Evolutionary conservation across 2,329 filamentous ascomycete genomes (phyloP).

Genomic region (Escovopsis weberi): DNA sequence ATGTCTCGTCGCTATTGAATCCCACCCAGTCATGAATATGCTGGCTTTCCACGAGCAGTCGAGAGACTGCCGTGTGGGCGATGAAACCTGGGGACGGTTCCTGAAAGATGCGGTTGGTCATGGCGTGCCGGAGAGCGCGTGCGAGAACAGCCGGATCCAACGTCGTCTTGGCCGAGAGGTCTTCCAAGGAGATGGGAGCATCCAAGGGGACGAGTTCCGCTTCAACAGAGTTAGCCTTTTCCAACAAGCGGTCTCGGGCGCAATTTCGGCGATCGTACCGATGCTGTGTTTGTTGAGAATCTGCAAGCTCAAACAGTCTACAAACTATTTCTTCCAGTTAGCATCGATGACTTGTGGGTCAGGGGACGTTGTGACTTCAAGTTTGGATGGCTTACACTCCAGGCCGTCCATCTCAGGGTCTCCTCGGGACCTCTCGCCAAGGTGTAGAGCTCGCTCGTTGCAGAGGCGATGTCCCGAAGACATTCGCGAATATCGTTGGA

Average conservation of each 20-base stretch:
- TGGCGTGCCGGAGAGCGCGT: conserved; percentile 39
- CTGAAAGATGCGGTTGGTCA: conserved; percentile 41
- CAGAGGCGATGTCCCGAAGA: conserved; percentile 32
- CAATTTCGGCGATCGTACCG: conserved; percentile 16
- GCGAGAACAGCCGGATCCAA: conserved; percentile 35
- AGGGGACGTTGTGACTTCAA: no score
- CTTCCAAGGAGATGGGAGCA: conserved; percentile 27
- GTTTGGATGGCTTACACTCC: conserved; percentile 27
- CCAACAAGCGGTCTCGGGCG: background rate
- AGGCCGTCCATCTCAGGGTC: conserved; percentile 35
- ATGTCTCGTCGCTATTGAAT: conserved; percentile 40
- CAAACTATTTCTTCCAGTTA: conserved; percentile 20
- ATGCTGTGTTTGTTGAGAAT: conserved; percentile 36
- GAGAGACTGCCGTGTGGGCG: conserved; percentile 40
- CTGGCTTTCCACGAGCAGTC: conserved; percentile 32
- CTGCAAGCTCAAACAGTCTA: conserved; percentile 35
- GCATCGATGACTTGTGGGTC: background rate
- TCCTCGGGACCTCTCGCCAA: conserved; percentile 36
- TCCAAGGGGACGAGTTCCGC: conserved; percentile 36
- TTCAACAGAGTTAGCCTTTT: conserved; percentile 9
- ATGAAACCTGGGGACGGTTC: conserved; percentile 36
- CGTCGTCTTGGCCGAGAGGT: conserved; percentile 30
- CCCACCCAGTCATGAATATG: conserved; percentile 38
- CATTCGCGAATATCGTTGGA: conserved; percentile 30
- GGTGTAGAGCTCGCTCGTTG: conserved; percentile 31